Conservation (phyloP, 2,329 filamentous ascomycete genomes). For the Talaromyces sp. region DNA sequence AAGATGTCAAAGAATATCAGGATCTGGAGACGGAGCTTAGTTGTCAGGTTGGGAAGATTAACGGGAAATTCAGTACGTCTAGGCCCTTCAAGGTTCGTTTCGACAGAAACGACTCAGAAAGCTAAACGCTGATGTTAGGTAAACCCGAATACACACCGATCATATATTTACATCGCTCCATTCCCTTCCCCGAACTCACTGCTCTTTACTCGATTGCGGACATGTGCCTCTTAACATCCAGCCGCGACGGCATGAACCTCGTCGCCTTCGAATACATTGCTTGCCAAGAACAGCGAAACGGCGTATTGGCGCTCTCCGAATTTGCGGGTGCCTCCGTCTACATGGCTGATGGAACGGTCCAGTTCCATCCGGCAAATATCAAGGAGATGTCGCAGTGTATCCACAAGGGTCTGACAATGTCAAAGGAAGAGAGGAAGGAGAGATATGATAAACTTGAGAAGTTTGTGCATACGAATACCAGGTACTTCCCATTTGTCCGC, state of each 20-base stretch:
- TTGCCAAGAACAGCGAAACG: slow-evolving; percentile 77
- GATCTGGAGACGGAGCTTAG: slow-evolving; percentile 87
- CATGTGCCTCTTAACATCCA: slow-evolving; percentile 81
- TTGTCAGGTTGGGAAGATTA: slow-evolving; percentile 87
- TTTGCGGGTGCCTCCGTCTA: slow-evolving; percentile 93
- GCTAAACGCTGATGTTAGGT: slow-evolving; percentile 42
- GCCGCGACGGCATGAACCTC: slow-evolving; percentile 93
- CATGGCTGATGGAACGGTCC: slow-evolving; percentile 71
- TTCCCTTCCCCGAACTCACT: slow-evolving; percentile 89
- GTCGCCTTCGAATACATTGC: slow-evolving; percentile 97
- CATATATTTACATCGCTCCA: slow-evolving; percentile 90
- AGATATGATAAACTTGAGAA: slow-evolving; percentile 81
- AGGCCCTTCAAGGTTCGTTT: background rate
- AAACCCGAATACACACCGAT: slow-evolving; percentile 95
- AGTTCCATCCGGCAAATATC: slow-evolving; percentile 94
- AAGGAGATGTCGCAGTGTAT: slow-evolving; percentile 85
- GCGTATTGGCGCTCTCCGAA: slow-evolving; percentile 87
- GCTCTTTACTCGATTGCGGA: slow-evolving; percentile 86
- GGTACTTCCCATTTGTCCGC: slow-evolving; percentile 34
- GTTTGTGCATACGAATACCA: slow-evolving; percentile 92
- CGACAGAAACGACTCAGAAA: no score
- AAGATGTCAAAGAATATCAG: slow-evolving; percentile 94
- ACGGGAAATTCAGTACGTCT: slow-evolving; percentile 69
- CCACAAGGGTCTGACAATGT: slow-evolving; percentile 82
- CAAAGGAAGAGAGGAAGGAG: slow-evolving; percentile 67